A percentile compares a stretch with the other conserved stretches of the same genome.
Conservation (phyloP, 139 green algal genomes). For the Zygnema cylindricum region DNA sequence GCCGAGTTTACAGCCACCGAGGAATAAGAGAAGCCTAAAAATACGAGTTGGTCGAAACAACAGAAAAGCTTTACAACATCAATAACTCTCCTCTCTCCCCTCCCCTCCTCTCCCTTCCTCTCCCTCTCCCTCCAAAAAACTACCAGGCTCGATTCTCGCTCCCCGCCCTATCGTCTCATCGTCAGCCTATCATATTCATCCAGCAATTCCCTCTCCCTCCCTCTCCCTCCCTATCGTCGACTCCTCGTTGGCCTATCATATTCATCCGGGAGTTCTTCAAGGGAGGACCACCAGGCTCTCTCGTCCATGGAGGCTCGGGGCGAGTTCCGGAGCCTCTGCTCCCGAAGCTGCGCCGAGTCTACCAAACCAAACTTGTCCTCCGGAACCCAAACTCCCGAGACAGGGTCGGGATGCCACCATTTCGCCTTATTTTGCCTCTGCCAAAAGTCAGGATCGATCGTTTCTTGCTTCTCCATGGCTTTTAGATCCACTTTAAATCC, state of each 20-base stretch:
- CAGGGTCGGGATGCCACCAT: constrained; percentile 33
- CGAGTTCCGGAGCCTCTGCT: constrained; percentile 1
- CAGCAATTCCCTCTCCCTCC: neutral
- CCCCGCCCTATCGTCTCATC: no score
- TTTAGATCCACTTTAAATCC: constrained; percentile 11
- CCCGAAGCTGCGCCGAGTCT: neutral
- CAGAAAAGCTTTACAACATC: no score
- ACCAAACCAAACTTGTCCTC: constrained; percentile 32
- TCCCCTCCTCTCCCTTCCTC: no score
- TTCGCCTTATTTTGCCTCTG: constrained; percentile 6
- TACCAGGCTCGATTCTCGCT: no score
- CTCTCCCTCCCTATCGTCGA: neutral
- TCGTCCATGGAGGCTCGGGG: constrained; percentile 31
- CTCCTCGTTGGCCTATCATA: neutral
- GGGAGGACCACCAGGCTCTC: constrained; percentile 31
- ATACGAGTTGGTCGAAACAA: no score
- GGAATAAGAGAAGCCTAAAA: no score
- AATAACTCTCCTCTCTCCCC: no score
- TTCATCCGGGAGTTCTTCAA: constrained; percentile 36
- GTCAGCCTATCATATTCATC: neutral
- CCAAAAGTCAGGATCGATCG: neutral
- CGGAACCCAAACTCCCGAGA: constrained; percentile 22
- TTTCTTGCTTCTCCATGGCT: neutral
- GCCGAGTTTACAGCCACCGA: no score
- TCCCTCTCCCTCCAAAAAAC: no score